Percentiles rank a stretch among this genome's conserved stretches.
Conservation (phyloP, 2,329 filamentous ascomycete genomes). For the Neonectria hederae region DNA sequence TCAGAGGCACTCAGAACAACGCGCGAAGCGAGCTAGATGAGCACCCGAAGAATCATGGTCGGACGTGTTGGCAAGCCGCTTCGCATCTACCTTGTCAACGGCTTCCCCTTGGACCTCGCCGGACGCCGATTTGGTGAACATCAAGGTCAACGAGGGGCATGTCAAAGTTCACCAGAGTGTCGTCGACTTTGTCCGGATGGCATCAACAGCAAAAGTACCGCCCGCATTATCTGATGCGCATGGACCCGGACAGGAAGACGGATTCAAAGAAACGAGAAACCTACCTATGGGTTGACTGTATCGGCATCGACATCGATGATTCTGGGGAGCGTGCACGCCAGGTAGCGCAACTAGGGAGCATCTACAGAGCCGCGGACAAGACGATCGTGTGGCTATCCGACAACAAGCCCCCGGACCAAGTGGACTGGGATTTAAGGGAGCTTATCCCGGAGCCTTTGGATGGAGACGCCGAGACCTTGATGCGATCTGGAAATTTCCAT, state of each 20-base stretch:
- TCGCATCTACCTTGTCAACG: background rate
- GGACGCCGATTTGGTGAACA: background rate
- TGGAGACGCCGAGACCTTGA: background rate
- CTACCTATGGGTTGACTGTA: background rate
- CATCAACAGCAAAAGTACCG: background rate
- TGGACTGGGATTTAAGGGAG: background rate
- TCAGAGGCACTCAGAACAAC: background rate
- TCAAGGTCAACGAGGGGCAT: background rate
- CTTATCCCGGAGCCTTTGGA: background rate
- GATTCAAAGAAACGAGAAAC: background rate
- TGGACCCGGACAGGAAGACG: background rate
- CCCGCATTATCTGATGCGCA: background rate
- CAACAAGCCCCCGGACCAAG: background rate
- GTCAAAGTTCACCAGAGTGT: background rate
- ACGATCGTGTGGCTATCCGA: background rate
- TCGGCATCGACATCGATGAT: slow-evolving; percentile 1
- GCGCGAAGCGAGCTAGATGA: background rate
- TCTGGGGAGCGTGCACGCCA: background rate
- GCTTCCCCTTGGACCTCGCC: background rate
- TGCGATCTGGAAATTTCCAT: background rate
- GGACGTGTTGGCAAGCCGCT: background rate
- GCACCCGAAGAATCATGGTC: background rate
- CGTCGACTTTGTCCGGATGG: slow-evolving; percentile 1
- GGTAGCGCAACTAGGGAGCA: background rate
- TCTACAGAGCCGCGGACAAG: background rate